Conservation (phyloP, 2,329 filamentous ascomycete species). For the Trichoderma koningii region DNA sequence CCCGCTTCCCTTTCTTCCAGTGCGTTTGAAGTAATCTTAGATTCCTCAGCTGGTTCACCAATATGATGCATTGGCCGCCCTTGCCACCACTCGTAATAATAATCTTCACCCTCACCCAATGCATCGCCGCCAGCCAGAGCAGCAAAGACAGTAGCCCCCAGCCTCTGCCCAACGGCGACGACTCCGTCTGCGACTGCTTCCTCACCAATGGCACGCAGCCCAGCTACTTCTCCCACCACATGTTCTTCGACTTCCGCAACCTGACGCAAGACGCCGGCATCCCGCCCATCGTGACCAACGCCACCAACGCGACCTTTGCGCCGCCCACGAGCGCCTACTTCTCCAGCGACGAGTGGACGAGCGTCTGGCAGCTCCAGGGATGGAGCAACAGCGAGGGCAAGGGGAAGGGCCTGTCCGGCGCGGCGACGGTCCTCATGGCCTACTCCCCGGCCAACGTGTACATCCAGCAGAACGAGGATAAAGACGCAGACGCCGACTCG, state of each 20-base stretch:
- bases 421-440: constrained; percentile 41
- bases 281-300: constrained; percentile 38
- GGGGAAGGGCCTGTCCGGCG: constrained; percentile 33
- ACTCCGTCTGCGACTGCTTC: constrained; percentile 50
- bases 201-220: constrained; percentile 49
- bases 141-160: constrained; percentile 16
- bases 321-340: constrained; percentile 46
- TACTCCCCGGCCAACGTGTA: constrained; percentile 51
- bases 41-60: not conserved
- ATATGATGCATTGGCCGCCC: constrained; percentile 15
- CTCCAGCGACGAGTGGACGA: constrained; percentile 40
- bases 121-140: not conserved
- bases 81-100: constrained; percentile 3
- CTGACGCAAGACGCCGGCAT: constrained; percentile 45
- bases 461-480: constrained; percentile 49
- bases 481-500: constrained; percentile 37
- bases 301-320: constrained; percentile 36
- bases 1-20: not conserved
- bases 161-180: constrained; percentile 34
- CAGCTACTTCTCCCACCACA: constrained; percentile 49
- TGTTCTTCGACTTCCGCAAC: constrained; percentile 54
- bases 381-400: constrained; percentile 47
- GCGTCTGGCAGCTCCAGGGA: constrained; percentile 43
- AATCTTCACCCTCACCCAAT: constrained; percentile 12
- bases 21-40: not conserved